Evolutionary conservation across 768 basidiomycete species (phyloP).

Genomic region (Amyloporia xantha): DNA sequence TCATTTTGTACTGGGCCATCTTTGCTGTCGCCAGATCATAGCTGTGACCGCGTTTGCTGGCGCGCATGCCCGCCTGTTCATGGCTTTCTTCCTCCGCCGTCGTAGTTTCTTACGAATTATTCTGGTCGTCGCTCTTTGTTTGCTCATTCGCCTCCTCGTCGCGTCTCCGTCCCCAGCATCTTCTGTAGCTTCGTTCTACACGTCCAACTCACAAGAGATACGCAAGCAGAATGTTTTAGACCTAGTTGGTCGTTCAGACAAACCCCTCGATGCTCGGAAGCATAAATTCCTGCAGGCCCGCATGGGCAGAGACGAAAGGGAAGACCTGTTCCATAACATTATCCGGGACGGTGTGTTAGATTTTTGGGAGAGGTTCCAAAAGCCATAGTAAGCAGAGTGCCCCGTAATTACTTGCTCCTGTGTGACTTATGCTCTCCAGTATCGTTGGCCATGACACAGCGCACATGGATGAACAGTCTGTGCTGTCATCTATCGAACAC

Average conservation of each 20-base stretch:
- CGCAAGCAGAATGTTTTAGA: slow-evolving; percentile 57
- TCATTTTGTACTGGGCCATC: no score
- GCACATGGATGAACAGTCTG: slow-evolving; percentile 85
- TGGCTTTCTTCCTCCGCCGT: slow-evolving; percentile 41
- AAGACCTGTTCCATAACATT: slow-evolving; percentile 72
- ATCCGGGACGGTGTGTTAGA: slow-evolving; percentile 74
- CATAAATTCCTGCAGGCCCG: slow-evolving; percentile 85
- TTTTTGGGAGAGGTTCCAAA: slow-evolving; percentile 90
- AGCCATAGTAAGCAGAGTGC: slow-evolving; percentile 77
- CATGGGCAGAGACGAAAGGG: slow-evolving; percentile 78
- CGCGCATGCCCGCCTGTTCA: slow-evolving; percentile 10
- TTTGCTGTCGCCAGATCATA: no score
- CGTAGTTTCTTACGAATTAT: slow-evolving; percentile 41
- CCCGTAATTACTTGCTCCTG: not conserved
- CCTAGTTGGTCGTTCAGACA: slow-evolving; percentile 59
- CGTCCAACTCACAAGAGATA: slow-evolving; percentile 35
- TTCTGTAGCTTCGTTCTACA: slow-evolving; percentile 17
- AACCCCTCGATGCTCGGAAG: slow-evolving; percentile 80
- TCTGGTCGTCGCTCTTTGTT: slow-evolving; percentile 27
- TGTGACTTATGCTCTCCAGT: slow-evolving; percentile 29
- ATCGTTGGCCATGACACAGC: slow-evolving; percentile 79
- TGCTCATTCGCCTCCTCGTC: slow-evolving; percentile 35
- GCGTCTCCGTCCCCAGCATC: slow-evolving; percentile 22
- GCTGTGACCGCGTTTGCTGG: not conserved
- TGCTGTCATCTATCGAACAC: slow-evolving; percentile 86